Evolutionary conservation across 805 yeast species (phyloP), one percentile per base, ranked within the genome.

Genomic region (Yamadazyma scolyti): DNA sequence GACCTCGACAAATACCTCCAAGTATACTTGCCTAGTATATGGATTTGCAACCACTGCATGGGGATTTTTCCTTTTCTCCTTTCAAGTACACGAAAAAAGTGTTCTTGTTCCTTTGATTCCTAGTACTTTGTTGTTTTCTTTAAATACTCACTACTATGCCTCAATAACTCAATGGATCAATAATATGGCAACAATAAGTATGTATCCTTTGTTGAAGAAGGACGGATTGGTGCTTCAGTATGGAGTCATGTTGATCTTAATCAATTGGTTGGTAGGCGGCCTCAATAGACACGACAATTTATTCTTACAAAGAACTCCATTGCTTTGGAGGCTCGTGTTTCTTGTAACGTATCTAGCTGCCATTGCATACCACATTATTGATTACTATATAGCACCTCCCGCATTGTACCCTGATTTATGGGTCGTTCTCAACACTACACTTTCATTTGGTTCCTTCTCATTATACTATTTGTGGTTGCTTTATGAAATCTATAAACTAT

Each of bases 31-130:
- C 7, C 49, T 63, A 18, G 46, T 65, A 0, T 86, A 88, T 77
- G 86, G 89, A 1, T 71, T 93, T 30, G 76, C 88, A 1, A 79
- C 86, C 0, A 78, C 90, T 36, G 78, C 98, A 0, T 73, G 93
- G 79, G 81, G 94, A 0, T 93, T 93, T 51, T 93, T 71, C 54
- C 65, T 93, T 31, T 93, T 93, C 54, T 82, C 95, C 19, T 93
- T 87, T 65, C 97, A 90, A 54, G 97, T 93, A 4, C 98, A 93
- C 54, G 97, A 93, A 58, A 93, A 93, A 59, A 75, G 93, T 0
- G 89, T 93, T 10, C 61, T 93, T 36, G 73, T 93, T 2, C 97
- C 98, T 1, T 67, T 93, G 42, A 52, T 93, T 46, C 97, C 97
- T 4, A 75, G 87, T 8, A 77, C 93, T 0, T 61, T 93, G 33